Evolutionary conservation across 129 eudicot genomes (phyloP), one percentile per base, ranked within the genome.

Genomic region (Centrapalus pauciflorus): DNA sequence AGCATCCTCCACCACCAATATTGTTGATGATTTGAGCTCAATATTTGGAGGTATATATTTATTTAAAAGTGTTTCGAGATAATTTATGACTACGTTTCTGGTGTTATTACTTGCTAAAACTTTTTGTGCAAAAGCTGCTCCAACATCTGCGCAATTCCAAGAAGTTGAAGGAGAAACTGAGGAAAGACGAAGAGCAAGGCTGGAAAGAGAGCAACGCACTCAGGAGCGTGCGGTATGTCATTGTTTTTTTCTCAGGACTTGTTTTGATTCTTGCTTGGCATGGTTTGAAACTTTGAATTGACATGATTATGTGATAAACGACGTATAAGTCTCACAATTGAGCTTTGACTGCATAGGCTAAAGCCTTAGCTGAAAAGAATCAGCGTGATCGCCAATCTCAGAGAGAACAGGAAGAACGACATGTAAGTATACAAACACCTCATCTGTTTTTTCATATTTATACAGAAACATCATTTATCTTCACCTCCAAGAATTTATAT

Each of bases 361-460:
- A 88, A 82, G 98, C 98, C 51, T 66, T 92, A 76, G 98, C 95
- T 66, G 98, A 88, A 61, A 92, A 88, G 80, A 92, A 92, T 77
- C 82, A 87, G 68, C 82, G 98, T 13, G 98, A 92, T 50, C 80
- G 85, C 69, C 96, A 88, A 67, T 74, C 69, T 69, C 96, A 79
- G 77, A 85, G 66, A 55, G 96, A 92, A 46, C 98, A 85, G 48
- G 95, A 86, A 52, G 96, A 92, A 79, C 79, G 85, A 92, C 82
- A 83, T 67, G 97, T 91, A 66, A 85, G 96, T 69, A 55, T 35
- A 35, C 24, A 28, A 37, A 37, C 54, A 55, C 28, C 38, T 71
- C 37, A 5, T 21, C 54, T 48, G 16, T 16, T 48, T 17, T 51
- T 61, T 28, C 10, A 61, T 61, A 23, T 56, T 27, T 57, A 8